phyloP scores from a whole-genome alignment of 1,284 basidiomycete genomes.

The Microbotryum intermedium region DNA sequence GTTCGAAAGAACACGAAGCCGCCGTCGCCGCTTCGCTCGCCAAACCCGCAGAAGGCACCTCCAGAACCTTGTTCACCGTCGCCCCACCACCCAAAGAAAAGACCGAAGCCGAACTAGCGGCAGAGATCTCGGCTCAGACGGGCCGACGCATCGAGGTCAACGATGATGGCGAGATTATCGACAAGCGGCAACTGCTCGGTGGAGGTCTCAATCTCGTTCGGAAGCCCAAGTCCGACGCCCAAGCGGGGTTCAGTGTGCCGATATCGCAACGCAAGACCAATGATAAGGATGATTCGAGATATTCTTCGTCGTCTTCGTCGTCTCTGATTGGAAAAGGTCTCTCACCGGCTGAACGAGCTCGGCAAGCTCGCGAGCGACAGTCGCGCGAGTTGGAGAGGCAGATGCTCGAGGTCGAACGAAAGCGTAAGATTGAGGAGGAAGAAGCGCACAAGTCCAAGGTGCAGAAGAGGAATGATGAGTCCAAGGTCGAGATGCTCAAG shows the following conservation, averaged over 20 bases:
- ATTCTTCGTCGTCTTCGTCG: neutral
- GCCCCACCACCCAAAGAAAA: constrained; percentile 20
- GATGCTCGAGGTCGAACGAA: constrained; percentile 30
- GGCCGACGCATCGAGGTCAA: constrained; percentile 91
- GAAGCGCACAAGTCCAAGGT: constrained; percentile 24
- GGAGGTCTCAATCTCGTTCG: constrained; percentile 76
- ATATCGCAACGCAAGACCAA: constrained; percentile 38
- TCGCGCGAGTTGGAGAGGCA: constrained; percentile 31
- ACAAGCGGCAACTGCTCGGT: constrained; percentile 82
- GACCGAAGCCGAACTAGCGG: constrained; percentile 60
- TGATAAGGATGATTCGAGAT: neutral
- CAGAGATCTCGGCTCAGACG: constrained; percentile 52
- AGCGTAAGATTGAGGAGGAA: constrained; percentile 32
- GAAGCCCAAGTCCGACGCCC: constrained; percentile 16
- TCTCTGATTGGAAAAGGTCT: constrained; percentile 16
- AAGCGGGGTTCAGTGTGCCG: constrained; percentile 49
- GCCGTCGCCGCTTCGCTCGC: constrained; percentile 60
- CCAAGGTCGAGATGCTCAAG: constrained; percentile 31
- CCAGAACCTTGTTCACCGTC: constrained; percentile 13
- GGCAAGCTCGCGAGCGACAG: constrained; percentile 28
- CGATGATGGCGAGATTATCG: constrained; percentile 94
- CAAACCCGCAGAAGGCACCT: neutral
- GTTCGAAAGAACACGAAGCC: constrained; percentile 70
- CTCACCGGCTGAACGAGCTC: constrained; percentile 22
- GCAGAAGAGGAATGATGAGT: constrained; percentile 32